Percentiles rank a stretch among this genome's conserved stretches.
phyloP scores from a whole-genome alignment of 495 filamentous ascomycete species.

The Evansstolkia leycettana region DNA sequence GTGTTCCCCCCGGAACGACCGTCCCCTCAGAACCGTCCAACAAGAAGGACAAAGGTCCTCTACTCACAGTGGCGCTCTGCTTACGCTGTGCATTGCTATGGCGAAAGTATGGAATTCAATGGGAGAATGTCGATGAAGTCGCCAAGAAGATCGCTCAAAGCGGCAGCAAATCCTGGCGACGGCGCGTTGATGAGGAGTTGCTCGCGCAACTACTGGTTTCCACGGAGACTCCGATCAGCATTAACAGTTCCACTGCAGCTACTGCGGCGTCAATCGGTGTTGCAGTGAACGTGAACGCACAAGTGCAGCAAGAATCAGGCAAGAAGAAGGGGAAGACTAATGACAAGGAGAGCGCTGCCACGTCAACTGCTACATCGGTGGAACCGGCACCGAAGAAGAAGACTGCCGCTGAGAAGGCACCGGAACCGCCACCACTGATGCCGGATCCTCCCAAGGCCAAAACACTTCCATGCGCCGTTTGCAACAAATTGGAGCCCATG shows the following conservation, averaged over 20 bases:
- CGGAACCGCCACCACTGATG: constrained; percentile 44
- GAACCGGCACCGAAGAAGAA: constrained; percentile 52
- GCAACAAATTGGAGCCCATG: constrained; percentile 55
- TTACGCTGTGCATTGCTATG: constrained; percentile 81
- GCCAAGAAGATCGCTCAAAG: constrained; percentile 75
- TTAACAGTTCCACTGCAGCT: constrained; percentile 32
- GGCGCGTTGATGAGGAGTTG: constrained; percentile 82
- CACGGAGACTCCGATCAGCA: constrained; percentile 35
- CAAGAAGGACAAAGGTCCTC: constrained; percentile 62
- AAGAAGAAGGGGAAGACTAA: constrained; percentile 49
- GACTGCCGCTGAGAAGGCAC: constrained; percentile 35
- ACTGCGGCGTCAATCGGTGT: constrained; percentile 34
- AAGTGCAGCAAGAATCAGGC: constrained; percentile 33
- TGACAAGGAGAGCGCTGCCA: constrained; percentile 37
- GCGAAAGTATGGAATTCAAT: constrained; percentile 90
- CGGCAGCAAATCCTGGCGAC: constrained; percentile 77
- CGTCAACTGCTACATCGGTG: constrained; percentile 32
- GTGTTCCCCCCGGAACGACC: constrained; percentile 55
- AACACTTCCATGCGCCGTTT: constrained; percentile 74
- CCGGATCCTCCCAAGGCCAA: constrained; percentile 67
- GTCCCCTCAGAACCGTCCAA: constrained; percentile 53
- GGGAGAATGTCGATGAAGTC: constrained; percentile 89
- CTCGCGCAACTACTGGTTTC: constrained; percentile 61
- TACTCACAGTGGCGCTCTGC: constrained; percentile 75
- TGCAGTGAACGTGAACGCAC: constrained; percentile 26